Conservation (phyloP, 2,329 filamentous ascomycete genomes). For the Fusarium staphyleae region DNA sequence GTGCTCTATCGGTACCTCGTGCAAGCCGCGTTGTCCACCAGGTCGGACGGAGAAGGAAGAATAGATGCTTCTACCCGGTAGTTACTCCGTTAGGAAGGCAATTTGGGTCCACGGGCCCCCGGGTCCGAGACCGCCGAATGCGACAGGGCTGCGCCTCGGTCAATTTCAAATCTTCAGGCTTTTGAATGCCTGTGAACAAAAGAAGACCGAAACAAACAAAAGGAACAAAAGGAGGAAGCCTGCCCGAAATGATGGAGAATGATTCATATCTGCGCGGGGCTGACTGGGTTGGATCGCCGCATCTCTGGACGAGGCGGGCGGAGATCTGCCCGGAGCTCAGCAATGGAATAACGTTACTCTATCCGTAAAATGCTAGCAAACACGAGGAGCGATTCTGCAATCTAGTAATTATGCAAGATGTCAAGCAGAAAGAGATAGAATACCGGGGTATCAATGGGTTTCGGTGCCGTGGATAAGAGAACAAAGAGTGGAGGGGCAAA, state of each 20-base stretch:
- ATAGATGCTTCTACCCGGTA: slow-evolving; percentile 13
- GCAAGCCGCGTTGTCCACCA: too few species aligned
- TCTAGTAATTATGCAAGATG: neutral
- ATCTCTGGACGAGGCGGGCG: slow-evolving; percentile 23
- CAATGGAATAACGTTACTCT: neutral
- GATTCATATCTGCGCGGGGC: slow-evolving; percentile 21
- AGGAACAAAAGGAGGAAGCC: neutral
- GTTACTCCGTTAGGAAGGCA: slow-evolving; percentile 34
- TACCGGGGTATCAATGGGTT: slow-evolving; percentile 19
- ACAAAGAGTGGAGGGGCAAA: neutral
- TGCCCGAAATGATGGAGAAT: slow-evolving; percentile 4
- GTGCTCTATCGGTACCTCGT: too few species aligned
- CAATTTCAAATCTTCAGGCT: neutral
- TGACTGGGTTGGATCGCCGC: slow-evolving; percentile 6
- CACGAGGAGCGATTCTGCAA: too few species aligned
- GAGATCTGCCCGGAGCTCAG: slow-evolving; percentile 24
- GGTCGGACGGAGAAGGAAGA: slow-evolving; percentile 20
- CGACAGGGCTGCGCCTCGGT: slow-evolving; percentile 2
- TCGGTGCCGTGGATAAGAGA: slow-evolving; percentile 11
- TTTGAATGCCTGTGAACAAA: slow-evolving; percentile 1
- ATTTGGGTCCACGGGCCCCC: neutral
- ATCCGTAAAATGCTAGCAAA: too few species aligned
- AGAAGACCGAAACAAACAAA: neutral
- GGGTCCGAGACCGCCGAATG: slow-evolving; percentile 6
- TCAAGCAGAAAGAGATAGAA: slow-evolving; percentile 16